Evolutionary conservation across 1,284 basidiomycete genomes (phyloP).

Genomic region (Dichomitus squalens): DNA sequence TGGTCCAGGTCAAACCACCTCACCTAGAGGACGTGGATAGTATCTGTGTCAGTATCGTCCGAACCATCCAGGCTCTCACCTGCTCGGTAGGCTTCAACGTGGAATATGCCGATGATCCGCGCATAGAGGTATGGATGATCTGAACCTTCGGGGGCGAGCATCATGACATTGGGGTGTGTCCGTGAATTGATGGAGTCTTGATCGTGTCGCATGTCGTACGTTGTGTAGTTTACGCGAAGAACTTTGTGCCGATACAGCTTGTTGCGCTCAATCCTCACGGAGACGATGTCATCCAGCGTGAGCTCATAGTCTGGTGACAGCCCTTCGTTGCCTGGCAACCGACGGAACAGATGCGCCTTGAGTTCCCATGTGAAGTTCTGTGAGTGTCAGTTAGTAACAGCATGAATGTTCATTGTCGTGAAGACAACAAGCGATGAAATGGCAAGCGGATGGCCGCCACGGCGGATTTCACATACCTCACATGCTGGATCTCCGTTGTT

Average conservation of each 20-base stretch:
- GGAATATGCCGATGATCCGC: conserved; percentile 35
- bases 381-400: too few relatives aligned
- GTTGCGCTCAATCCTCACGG: conserved; percentile 20
- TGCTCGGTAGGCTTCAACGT: conserved; percentile 15
- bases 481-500: neutral
- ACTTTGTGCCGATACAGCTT: too few relatives aligned
- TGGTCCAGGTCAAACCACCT: conserved; percentile 28
- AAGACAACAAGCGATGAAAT: too few relatives aligned
- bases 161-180: conserved; percentile 33
- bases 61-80: conserved; percentile 17
- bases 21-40: conserved; percentile 31
- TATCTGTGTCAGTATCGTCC: conserved; percentile 1
- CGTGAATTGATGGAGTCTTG: conserved; percentile 39
- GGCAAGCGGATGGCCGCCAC: too few relatives aligned
- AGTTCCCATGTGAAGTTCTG: neutral
- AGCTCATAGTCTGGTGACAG: neutral
- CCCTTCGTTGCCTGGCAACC: neutral
- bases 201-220: conserved; percentile 35
- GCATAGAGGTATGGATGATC: conserved; percentile 35
- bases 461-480: neutral
- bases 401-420: too few relatives aligned
- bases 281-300: fast-evolving
- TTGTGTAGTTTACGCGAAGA: conserved; percentile 35
- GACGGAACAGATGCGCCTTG: neutral
- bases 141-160: conserved; percentile 19